Percentiles rank a stretch among this genome's conserved stretches.
These are phyloP conservation scores for Lasiosphaeriaceae sp. DNA, from an alignment of 495 filamentous ascomycete genomes.

Conservation along the genomic window DNA sequence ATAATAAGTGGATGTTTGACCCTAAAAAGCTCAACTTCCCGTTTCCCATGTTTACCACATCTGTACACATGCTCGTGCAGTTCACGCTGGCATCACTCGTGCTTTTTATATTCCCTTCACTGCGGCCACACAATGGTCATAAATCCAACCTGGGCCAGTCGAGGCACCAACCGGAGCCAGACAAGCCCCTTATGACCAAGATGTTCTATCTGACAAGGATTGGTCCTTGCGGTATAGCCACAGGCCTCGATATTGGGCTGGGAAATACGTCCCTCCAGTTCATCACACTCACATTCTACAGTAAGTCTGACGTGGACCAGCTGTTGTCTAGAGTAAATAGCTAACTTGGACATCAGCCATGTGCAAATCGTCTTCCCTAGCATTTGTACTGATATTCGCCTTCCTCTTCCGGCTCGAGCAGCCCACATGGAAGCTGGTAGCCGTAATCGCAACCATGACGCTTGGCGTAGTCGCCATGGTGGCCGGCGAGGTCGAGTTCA, in stretches of 20 bases:
- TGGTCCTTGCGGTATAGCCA: constrained; percentile 88
- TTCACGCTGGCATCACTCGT: constrained; percentile 78
- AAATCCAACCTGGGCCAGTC: constrained; percentile 44
- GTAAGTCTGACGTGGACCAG: constrained; percentile 44
- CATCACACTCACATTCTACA: constrained; percentile 95
- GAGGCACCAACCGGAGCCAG: constrained; percentile 53
- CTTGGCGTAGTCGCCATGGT: constrained; percentile 98
- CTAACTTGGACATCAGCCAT: constrained; percentile 56
- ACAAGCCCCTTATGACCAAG: constrained; percentile 79
- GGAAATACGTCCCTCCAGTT: constrained; percentile 95
- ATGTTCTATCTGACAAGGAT: constrained; percentile 91
- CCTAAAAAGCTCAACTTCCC: constrained; percentile 80
- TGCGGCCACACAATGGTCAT: constrained; percentile 62
- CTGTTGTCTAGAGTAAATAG: not conserved
- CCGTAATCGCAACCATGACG: constrained; percentile 91
- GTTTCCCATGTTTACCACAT: constrained; percentile 94
- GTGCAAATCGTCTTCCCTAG: constrained; percentile 97
- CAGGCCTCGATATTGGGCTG: constrained; percentile 92
- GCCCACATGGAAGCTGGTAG: constrained; percentile 77
- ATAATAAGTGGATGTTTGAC: constrained; percentile 99
- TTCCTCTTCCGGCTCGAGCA: constrained; percentile 90
- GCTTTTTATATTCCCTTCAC: constrained; percentile 75
- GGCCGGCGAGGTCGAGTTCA: constrained; percentile 89
- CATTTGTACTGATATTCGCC: constrained; percentile 93
- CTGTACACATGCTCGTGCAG: constrained; percentile 93